Conservation (phyloP, 139 green algal species). For the Chlorella sp. region DNA sequence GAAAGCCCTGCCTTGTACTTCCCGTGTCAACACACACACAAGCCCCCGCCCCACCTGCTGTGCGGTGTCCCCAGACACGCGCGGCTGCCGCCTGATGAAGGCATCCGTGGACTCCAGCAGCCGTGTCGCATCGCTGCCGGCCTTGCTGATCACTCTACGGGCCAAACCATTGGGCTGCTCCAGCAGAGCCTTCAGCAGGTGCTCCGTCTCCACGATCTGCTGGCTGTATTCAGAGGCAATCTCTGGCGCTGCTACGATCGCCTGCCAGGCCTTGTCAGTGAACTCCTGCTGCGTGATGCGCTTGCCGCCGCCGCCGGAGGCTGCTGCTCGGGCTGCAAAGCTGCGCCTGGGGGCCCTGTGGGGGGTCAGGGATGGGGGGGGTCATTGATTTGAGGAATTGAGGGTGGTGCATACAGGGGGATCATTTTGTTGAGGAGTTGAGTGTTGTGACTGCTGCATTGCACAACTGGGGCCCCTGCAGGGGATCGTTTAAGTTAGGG, state of each 20-base stretch:
- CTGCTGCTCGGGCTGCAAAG: no score
- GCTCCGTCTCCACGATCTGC: conserved; percentile 97
- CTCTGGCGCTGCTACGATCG: conserved; percentile 82
- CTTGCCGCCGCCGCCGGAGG: conserved; percentile 51
- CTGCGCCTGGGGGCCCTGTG: no score
- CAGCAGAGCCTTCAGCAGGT: conserved; percentile 93
- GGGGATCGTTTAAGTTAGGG: no score
- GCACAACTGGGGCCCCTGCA: no score
- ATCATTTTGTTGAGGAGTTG: no score
- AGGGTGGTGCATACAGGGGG: no score
- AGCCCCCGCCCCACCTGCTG: no score
- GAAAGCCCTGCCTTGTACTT: no score
- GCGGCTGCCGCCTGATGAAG: conserved; percentile 77
- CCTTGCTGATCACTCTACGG: conserved; percentile 76
- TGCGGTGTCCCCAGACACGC: conserved; percentile 58
- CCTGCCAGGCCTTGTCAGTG: conserved; percentile 89
- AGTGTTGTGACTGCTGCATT: no score
- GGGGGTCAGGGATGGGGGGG: no score
- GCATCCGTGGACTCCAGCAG: conserved; percentile 75
- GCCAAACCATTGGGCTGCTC: conserved; percentile 84
- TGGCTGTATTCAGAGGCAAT: conserved; percentile 68
- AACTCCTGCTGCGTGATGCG: conserved; percentile 93
- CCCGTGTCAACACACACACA: no score
- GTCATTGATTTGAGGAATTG: no score
- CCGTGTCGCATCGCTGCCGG: conserved; percentile 67